Base-by-base conservation (phyloP, 352 stramenopile species). In the Phytophthora sp. region DNA sequence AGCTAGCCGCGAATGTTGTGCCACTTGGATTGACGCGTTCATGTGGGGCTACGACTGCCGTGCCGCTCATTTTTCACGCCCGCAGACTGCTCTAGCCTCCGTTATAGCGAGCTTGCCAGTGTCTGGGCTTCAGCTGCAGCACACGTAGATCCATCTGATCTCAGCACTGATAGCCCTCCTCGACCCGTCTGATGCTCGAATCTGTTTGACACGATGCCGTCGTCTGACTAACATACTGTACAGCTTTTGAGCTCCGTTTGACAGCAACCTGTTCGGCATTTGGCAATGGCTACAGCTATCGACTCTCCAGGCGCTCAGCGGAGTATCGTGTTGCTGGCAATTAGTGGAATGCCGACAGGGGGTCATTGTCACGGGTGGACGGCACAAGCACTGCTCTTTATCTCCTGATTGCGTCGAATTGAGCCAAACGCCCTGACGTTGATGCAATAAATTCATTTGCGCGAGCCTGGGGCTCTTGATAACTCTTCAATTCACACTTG, bases 101-200 rank as follows among this genome's bases (percentile, higher is more conserved):
- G n/a, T n/a, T n/a, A n/a, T n/a, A n/a, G 41, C 57, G 33, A 57
- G 54, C 63, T 53, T 36, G n/a, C 1, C 21, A 41, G 45, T 47
- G 30, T 66, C 26, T 53, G 45, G 30, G 41, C 41, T 30, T 49
- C 33, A 9, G 33, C 3, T n/a, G 38, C 38, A 45, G 4, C 54
- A 61, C 27, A 35, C 59, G 24, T 58, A 57, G 35, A 59, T 68
- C 64, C 64, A 68, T 59, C 64, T 69, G 64, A 36, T 69, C 64
- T 33, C 50, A 49, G 30, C 64, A 15, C 64, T 71, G 57, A 71
- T 63, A 20, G 44, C 50, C 63, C 46, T 42, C 36, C 27, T 50
- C 21, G 50, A 59, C 57, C 55, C 51, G 16, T 66, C 56, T 71
- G 49, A 56, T 56, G 47, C 20, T 4, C 29, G 45, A 60, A 31